Evolutionary conservation across 108 stramenopile genomes (phyloP), one percentile per base, ranked within the genome.

Genomic region (Pseudonitzschia delicatissima): DNA sequence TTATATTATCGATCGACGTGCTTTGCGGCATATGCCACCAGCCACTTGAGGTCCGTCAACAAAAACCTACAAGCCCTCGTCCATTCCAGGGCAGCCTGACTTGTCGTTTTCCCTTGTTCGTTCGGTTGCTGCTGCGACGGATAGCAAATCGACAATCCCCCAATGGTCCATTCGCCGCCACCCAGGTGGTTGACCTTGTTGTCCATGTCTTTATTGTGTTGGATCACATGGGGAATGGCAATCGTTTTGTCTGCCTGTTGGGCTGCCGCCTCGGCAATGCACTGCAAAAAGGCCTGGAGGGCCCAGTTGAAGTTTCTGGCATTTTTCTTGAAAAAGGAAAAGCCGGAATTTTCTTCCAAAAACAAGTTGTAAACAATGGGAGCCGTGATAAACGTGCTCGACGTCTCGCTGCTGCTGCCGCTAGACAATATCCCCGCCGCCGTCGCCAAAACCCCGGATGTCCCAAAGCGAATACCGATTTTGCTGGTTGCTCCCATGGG

Each of bases 11-110:
- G 28, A 25, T 37, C 40, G 57, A 65, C 64, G 37, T 74, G 73
- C 50, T 74, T 74, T 35, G 57, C 73, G 6, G 66, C 23, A 33
- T 74, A 67, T 15, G 73, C 73, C 29, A 74, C 62, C 18, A 74
- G 33, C 73, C 73, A 74, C 45, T 94, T 94, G 57, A 91, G 62
- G 79, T 94, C 72, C 6, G 87, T 91, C 62, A 91, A 63, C 27
- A 94, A 28, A 66, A 87, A 94, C 61, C 86, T 88, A 64, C 87
- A 86, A 9, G 86, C 88, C 27, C 77, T 62, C 0, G 90, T 94
- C 88, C 90, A 94, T 51, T 72, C 64, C 45, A 82, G 81, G 8
- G 82, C 89, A 31, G 17, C 28, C 29, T 27, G n/a, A 27, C 12
- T 33, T 27, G 26, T 27, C 23, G 78, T 51, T 4, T 2, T 2